These are phyloP conservation scores for Phaeodactylum tricornutum DNA, from an alignment of 108 stramenopile species.

Conservation along the genomic window DNA sequence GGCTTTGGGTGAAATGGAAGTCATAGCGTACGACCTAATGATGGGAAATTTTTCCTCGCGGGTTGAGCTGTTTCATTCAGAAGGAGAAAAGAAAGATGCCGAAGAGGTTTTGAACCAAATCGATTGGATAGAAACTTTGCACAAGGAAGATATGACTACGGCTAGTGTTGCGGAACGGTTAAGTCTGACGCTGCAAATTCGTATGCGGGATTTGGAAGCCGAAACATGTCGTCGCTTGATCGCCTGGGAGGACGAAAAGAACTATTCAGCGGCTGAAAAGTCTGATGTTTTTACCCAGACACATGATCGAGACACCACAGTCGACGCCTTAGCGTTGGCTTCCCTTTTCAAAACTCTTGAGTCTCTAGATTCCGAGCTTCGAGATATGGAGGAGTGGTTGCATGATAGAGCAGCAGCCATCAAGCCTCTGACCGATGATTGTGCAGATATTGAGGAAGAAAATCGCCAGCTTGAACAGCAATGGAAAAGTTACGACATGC, in stretches of 20 bases:
- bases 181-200: conserved; percentile 47
- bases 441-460: conserved; percentile 80
- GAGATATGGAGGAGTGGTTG: conserved; percentile 80
- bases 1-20: conserved; percentile 56
- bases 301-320: conserved; percentile 26
- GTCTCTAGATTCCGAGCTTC: conserved; percentile 65
- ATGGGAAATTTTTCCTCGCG: conserved; percentile 77
- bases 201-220: conserved; percentile 83
- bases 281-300: conserved; percentile 7
- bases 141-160: conserved; percentile 40
- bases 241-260: conserved; percentile 88
- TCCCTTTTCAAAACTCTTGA: conserved; percentile 67
- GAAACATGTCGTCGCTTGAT: conserved; percentile 83
- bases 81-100: conserved; percentile 70
- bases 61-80: conserved; percentile 61
- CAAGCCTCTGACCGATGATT: conserved; percentile 85
- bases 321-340: conserved; percentile 63
- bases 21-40: conserved; percentile 80
- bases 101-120: conserved; percentile 73
- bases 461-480: conserved; percentile 86
- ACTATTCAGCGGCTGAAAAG: conserved; percentile 36
- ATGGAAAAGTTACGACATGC: conserved; percentile 74
- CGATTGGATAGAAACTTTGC: conserved; percentile 30
- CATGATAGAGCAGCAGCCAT: conserved; percentile 67
- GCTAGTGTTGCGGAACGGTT: conserved; percentile 64